Evolutionary conservation across 768 basidiomycete species (phyloP), one percentile per base, ranked within the genome.

Genomic region (Suillus hirtellus): DNA sequence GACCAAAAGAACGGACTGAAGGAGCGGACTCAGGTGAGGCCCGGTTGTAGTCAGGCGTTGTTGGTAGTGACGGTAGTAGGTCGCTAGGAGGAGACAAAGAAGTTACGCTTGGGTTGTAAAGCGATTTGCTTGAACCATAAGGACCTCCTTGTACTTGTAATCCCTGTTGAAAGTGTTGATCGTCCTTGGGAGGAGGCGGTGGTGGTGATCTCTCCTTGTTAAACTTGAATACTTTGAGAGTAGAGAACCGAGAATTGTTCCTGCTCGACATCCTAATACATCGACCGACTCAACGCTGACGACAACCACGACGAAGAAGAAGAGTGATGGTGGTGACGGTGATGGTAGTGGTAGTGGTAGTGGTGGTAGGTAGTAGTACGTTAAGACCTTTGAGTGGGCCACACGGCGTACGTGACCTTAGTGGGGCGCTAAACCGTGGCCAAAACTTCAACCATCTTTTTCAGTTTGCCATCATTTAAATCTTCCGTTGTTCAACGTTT

Each of bases 171-270:
- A 82, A 74, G 75, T 84, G 84, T 68, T 78, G 79, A 8, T 77
- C 69, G 67, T 90, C 89, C 74, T 90, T 90, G 46, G 88, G 88
- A 0, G 89, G 89, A 1, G 78, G 83, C 8, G 84, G 85, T 0
- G 87, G 86, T 0, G 87, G 85, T 40, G 78, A 72, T 47, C 71
- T 75, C 54, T 63, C 63, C 17, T 63, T 7, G n/a, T 64, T 73
- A 60, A 81, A 72, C 68, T 80, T 80, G 75, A 81, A 80, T 31
- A 80, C 75, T 38, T 77, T 79, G 64, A 81, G 70, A 2, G 77
- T 67, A 12, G 81, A 75, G 61, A 81, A 80, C 38, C 81, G 73
- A 19, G 81, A 78, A 62, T 77, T 71, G 43, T 76, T 66, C 27
- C 64, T 73, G 38, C 21, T 40, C 4, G 55, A 58, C 55, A 58